Base-by-base conservation (phyloP, 2,329 filamentous ascomycete species). In the Celoporthe dispersa region DNA sequence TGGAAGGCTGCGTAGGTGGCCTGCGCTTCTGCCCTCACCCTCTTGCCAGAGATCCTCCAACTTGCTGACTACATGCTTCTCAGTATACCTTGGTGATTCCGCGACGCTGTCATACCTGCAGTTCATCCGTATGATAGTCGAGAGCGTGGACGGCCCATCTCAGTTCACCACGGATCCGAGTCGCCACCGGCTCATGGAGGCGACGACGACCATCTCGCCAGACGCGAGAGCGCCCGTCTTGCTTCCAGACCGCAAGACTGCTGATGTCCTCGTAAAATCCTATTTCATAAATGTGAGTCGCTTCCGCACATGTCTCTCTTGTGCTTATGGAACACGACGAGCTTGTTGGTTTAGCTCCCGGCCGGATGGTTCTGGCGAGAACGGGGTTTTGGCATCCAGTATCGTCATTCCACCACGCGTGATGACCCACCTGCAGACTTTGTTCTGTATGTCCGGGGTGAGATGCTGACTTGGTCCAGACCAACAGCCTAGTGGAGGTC, bases 51-150 rank as follows among this genome's bases (percentile, higher is more conserved):
- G 37, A 35, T n/a, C 19, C 44, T 8, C 9, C 31, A 41, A 25
- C 64, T 35, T 48, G 19, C 75, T 76, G 59, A 76, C 70, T 11
- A 70, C 70, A 55, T 66, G 1, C 5, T 2, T 39, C 37, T 28
- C 28, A 39, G 0, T 41, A 87, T 90, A 90, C 72, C 82, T 90
- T 71, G 88, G 89, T n/a, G 87, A 90, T 73, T 88, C 89, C 1
- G 87, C 88, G 0, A 87, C 87, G 0, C 79, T 90, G 7, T 88
- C 88, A 0, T 90, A 87, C 73, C 79, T 91, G 3, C 86, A 90
- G 68, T 79, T 88, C 60, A 84, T 91, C 25, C 86, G 88, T 12
- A 86, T 87, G 79, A 85, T 90, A 73, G 87, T 91, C 5, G 85
- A 87, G 72, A 85, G 80, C 11, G 82, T 83, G 39, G 82, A 81